Percentiles rank a stretch among this genome's conserved stretches.
phyloP scores from a whole-genome alignment of 495 filamentous ascomycete species.

The Trichocladium uniseriatum region DNA sequence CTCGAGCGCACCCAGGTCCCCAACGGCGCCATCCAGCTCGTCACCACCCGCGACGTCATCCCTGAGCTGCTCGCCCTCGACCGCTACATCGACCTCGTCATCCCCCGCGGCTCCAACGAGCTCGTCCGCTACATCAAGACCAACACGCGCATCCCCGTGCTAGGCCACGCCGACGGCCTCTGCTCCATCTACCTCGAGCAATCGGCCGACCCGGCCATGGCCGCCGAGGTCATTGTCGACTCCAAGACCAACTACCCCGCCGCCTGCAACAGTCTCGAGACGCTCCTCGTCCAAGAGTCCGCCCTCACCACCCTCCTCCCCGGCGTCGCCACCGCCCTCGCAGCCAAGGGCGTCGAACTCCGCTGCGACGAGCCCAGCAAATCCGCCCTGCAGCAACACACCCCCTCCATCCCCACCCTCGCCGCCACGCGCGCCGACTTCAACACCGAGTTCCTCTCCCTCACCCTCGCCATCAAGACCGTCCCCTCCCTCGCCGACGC shows the following conservation, averaged over 20 bases:
- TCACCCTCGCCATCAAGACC: slow-evolving; percentile 76
- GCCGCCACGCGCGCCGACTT: slow-evolving; percentile 62
- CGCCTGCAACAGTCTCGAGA: slow-evolving; percentile 92
- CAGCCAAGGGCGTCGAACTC: slow-evolving; percentile 69
- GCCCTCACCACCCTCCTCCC: slow-evolving; percentile 63
- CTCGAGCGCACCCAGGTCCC: slow-evolving; percentile 71
- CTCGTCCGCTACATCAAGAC: slow-evolving; percentile 84
- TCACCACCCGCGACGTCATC: slow-evolving; percentile 83
- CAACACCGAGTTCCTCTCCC: slow-evolving; percentile 80
- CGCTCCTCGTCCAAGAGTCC: slow-evolving; percentile 71
- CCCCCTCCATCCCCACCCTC: slow-evolving; percentile 41
- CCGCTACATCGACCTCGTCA: slow-evolving; percentile 83
- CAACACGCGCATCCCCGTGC: slow-evolving; percentile 86
- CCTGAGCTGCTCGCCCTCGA: slow-evolving; percentile 76
- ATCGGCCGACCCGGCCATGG: slow-evolving; percentile 63
- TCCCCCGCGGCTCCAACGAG: slow-evolving; percentile 88
- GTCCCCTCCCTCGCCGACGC: slow-evolving; percentile 60
- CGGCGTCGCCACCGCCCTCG: slow-evolving; percentile 56
- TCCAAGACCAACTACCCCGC: slow-evolving; percentile 90
- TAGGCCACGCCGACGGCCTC: slow-evolving; percentile 92
- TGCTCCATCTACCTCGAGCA: slow-evolving; percentile 82
- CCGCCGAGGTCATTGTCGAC: slow-evolving; percentile 74
- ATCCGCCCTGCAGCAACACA: slow-evolving; percentile 41
- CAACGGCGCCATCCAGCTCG: slow-evolving; percentile 78
- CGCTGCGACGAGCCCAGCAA: slow-evolving; percentile 69